A percentile compares a stretch with the other conserved stretches of the same genome.
Conservation (phyloP, 2,329 filamentous ascomycete species). For the Aspergillus sp. region DNA sequence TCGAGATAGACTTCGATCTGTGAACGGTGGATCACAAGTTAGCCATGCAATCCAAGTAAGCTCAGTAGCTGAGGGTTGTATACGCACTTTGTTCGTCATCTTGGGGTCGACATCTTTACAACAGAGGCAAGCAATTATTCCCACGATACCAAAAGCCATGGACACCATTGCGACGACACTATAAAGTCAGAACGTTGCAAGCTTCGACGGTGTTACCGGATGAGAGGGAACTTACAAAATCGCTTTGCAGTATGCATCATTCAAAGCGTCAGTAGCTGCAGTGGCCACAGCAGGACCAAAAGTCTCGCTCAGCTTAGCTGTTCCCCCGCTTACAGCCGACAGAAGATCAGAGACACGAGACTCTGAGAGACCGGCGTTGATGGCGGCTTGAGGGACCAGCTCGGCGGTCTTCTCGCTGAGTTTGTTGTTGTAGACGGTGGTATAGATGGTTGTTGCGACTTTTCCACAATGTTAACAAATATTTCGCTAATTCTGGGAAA, state of each 20-base stretch:
- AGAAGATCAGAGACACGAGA: conserved; percentile 25
- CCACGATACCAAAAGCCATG: conserved; percentile 25
- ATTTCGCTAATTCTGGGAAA: neutral
- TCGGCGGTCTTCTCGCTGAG: conserved; percentile 22
- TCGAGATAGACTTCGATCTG: conserved; percentile 17
- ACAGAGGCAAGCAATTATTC: conserved; percentile 22
- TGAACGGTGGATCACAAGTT: neutral
- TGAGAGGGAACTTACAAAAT: conserved; percentile 14
- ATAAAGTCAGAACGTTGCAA: neutral
- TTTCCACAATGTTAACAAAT: neutral
- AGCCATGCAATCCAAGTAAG: neutral
- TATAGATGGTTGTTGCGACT: conserved; percentile 38
- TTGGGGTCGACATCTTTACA: conserved; percentile 27
- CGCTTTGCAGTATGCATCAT: conserved; percentile 18
- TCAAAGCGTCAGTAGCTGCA: conserved; percentile 14
- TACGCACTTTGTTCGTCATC: conserved; percentile 29
- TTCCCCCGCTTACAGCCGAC: conserved; percentile 15
- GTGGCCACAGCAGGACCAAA: conserved; percentile 15
- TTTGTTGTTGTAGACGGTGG: conserved; percentile 37
- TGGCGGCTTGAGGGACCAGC: conserved; percentile 30
- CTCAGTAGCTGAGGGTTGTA: neutral
- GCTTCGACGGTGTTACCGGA: neutral
- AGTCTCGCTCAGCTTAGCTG: conserved; percentile 9
- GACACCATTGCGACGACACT: conserved; percentile 23
- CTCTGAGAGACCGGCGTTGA: conserved; percentile 28